phyloP scores from a whole-genome alignment of 306 rosid species.

The Trifolium subterraneum region DNA sequence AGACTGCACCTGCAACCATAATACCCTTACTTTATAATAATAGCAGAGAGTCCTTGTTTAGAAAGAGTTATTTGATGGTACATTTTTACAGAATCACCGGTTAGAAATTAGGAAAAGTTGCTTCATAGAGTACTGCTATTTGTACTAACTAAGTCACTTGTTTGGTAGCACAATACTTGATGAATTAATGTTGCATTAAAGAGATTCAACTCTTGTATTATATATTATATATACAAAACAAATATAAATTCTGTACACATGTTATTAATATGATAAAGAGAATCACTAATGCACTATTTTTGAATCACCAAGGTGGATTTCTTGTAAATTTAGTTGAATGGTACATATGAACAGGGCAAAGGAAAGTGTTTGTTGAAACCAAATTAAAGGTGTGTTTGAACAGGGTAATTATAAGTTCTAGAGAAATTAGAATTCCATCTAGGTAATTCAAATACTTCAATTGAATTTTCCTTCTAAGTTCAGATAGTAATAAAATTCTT shows the following conservation, averaged over 20 bases:
- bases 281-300: not conserved
- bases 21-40: constrained; percentile 35
- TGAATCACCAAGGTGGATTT: too few relatives aligned
- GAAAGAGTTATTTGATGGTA: constrained; percentile 36
- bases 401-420: too few relatives aligned
- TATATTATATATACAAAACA: not conserved
- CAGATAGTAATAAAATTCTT: too few relatives aligned
- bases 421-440: too few relatives aligned
- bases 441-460: too few relatives aligned
- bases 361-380: too few relatives aligned
- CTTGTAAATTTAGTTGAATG: too few relatives aligned
- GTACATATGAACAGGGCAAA: too few relatives aligned
- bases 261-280: not conserved
- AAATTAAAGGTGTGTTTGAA: too few relatives aligned
- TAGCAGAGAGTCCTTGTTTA: constrained; percentile 24
- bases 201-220: not conserved
- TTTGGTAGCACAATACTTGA: not conserved
- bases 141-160: constrained; percentile 5
- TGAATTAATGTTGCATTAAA: constrained; percentile 29
- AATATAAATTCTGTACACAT: not conserved
- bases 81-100: constrained; percentile 12
- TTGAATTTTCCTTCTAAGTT: too few relatives aligned
- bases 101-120: not conserved
- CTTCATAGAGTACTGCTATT: constrained; percentile 16
- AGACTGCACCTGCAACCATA: constrained; percentile 43